These are phyloP conservation scores for Podospora didyma DNA, from an alignment of 495 filamentous ascomycete genomes.

Conservation along the genomic window DNA sequence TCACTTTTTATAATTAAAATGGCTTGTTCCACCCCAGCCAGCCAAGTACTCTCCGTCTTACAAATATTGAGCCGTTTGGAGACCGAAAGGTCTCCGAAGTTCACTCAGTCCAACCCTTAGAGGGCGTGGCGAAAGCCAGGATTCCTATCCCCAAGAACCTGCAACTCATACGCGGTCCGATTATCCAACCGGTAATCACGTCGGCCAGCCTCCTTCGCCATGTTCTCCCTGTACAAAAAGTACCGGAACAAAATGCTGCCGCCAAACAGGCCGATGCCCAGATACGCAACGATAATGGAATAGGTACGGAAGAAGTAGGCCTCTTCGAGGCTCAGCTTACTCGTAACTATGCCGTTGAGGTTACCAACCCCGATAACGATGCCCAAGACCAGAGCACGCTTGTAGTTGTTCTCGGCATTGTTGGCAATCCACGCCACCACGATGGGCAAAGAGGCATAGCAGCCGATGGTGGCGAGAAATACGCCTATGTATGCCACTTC, in stretches of 20 bases:
- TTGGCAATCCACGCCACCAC: slow-evolving; percentile 82
- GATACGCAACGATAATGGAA: slow-evolving; percentile 35
- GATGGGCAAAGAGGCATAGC: slow-evolving; percentile 80
- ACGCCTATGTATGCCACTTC: slow-evolving; percentile 68
- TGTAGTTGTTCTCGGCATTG: slow-evolving; percentile 88
- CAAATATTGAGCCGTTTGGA: no score
- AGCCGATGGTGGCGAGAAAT: slow-evolving; percentile 41
- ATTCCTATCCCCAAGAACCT: no score
- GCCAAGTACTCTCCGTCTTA: no score
- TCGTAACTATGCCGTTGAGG: slow-evolving; percentile 72
- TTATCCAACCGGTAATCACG: slow-evolving; percentile 51
- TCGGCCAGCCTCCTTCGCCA: slow-evolving; percentile 51
- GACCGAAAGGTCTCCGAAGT: no score
- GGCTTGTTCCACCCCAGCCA: no score
- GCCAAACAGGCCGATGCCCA: slow-evolving; percentile 40
- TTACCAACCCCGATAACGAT: slow-evolving; percentile 89
- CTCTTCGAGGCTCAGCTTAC: slow-evolving; percentile 50
- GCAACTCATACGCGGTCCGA: no score
- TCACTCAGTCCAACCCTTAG: no score
- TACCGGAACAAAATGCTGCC: slow-evolving; percentile 41
- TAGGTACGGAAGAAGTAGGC: slow-evolving; percentile 38
- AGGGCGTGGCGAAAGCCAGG: no score
- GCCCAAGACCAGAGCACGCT: slow-evolving; percentile 75
- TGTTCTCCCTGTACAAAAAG: slow-evolving; percentile 60
- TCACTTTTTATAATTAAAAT: no score